Base-by-base conservation (phyloP, 352 stramenopile genomes). In the Globisporangium alternatum region DNA sequence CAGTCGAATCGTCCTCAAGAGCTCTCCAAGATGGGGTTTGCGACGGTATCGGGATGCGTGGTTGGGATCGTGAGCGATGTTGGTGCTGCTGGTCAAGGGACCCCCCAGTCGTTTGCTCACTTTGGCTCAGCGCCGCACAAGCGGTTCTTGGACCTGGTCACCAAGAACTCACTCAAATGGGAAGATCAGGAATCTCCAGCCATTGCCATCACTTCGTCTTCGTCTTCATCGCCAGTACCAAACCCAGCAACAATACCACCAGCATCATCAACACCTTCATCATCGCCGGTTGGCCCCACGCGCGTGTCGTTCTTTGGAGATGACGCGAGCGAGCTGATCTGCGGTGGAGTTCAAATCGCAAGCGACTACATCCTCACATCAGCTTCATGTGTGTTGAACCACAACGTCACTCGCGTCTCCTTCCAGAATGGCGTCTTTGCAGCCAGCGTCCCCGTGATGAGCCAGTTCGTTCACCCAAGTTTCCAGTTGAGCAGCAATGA, bases 291-390 rank as follows among this genome's bases (percentile, higher is more conserved):
- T 10, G 35, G 3, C 1, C 7, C 12, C 43, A 15, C 2, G 7
- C 58, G 47, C 6, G 45, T 64, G 45, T 10, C 31, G 45, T 49
- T 64, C 45, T 64, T 49, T 35, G 33, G 21, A 0, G 45, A 30
- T 33, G 28, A 31, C 5, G 21, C 8, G 7, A 44, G 13, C n/a
- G n/a, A 43, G 17, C 33, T 64, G 1, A 9, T 17, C 8, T 66
- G 60, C 8, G 60, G 60, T 13, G 60, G 49, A 0, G 12, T 60
- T 28, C 49, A 55, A 35, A 66, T 60, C 41, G 49, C 60, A 7
- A 43, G n/a, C 19, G 8, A 45, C 25, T 60, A 55, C 51, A 39
- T 66, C n/a, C 60, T 66, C 37, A 66, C 60, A 28, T 47, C 60
- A 1, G 60, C 60, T 2, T 60, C 48, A 2, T 66, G 49, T 47